Percentiles rank a stretch among this genome's conserved stretches.
Evolutionary conservation across 345 rosid species (phyloP).

Genomic region (Schrenkiella parvula): DNA sequence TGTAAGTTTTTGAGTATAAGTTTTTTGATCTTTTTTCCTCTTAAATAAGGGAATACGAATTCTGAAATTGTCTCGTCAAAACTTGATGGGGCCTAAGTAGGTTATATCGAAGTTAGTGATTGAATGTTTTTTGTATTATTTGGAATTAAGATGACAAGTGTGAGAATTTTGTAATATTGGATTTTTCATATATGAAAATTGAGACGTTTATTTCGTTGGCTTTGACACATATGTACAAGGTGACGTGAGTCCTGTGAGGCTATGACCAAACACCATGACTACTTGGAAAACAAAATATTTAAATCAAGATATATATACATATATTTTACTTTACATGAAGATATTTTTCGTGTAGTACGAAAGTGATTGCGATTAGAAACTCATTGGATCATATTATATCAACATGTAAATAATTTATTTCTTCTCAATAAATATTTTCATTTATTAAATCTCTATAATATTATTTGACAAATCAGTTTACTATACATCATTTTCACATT

Average conservation of each 20-base stretch:
- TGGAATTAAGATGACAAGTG: neutral
- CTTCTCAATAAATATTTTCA: no score
- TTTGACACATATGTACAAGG: neutral
- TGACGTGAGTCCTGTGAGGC: neutral
- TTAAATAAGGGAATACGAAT: neutral
- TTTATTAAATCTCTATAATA: no score
- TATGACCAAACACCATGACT: neutral
- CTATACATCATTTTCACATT: no score
- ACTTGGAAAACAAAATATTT: neutral
- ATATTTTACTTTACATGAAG: no score
- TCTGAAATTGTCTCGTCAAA: neutral
- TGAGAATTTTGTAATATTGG: no score
- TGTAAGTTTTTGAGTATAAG: neutral
- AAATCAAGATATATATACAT: no score
- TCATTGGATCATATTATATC: neutral
- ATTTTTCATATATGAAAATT: neutral
- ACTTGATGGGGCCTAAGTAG: neutral
- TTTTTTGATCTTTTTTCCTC: neutral
- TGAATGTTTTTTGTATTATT: neutral
- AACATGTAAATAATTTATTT: no score
- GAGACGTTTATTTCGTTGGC: conserved; percentile 7
- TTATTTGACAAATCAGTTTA: no score
- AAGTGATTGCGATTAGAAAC: neutral
- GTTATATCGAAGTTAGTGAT: neutral
- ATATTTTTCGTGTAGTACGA: neutral